Conservation (phyloP, 1,139 yeast genomes). For the Williopsis jadinii region DNA sequence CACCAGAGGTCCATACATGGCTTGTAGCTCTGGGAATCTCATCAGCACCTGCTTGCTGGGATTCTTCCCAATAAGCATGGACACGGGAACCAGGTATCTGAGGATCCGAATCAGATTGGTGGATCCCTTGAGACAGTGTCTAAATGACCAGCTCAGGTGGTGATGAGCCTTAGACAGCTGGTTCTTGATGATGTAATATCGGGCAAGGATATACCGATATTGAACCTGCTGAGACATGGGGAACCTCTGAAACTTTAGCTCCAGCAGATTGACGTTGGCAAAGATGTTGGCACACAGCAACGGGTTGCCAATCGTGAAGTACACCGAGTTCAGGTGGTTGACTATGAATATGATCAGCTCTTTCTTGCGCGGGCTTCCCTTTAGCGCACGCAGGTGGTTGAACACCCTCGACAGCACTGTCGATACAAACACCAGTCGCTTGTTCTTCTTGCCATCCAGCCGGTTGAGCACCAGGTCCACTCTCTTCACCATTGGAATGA, state of each 20-base stretch:
- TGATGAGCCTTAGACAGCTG: conserved; percentile 48
- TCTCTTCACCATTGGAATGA: conserved; percentile 43
- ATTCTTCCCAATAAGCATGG: conserved; percentile 44
- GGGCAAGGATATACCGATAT: conserved; percentile 62
- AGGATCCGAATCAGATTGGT: conserved; percentile 26
- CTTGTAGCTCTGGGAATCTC: conserved; percentile 27
- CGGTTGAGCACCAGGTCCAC: conserved; percentile 43
- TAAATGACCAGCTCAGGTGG: conserved; percentile 61
- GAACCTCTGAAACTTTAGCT: conserved; percentile 38
- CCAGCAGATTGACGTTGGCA: conserved; percentile 59
- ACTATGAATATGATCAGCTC: conserved; percentile 50
- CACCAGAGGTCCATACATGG: conserved; percentile 33
- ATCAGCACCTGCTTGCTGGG: conserved; percentile 32
- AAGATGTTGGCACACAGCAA: conserved; percentile 68
- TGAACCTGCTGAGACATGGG: conserved; percentile 50
- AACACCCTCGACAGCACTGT: conserved; percentile 20
- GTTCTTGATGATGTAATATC: conserved; percentile 55
- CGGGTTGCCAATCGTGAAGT: conserved; percentile 58
- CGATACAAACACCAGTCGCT: conserved; percentile 23
- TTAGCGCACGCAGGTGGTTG: conserved; percentile 18
- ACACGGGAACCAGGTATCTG: conserved; percentile 49
- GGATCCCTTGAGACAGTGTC: conserved; percentile 23
- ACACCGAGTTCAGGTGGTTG: conserved; percentile 51
- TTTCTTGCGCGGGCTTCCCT: conserved; percentile 31
- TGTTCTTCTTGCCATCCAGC: conserved; percentile 25